Evolutionary conservation across 768 basidiomycete genomes (phyloP).

Genomic region (Asterophora parasitica): DNA sequence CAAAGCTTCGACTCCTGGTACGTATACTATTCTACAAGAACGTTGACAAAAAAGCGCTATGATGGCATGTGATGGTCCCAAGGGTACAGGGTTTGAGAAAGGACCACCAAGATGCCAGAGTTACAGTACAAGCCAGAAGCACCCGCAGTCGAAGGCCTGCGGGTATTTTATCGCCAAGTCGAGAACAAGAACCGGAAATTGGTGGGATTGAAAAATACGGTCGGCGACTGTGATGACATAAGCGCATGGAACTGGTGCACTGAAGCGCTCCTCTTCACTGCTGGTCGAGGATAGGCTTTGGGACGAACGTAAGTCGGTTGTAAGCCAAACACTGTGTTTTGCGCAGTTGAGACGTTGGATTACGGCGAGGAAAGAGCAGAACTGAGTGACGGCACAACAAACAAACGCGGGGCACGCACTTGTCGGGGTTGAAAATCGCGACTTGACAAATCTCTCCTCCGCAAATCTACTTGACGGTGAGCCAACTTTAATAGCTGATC

Average conservation of each 20-base stretch:
- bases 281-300: not conserved
- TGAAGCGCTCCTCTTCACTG: not conserved
- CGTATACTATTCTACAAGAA: not conserved
- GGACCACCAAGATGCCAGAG: not conserved
- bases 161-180: no score
- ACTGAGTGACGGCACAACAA: constrained; percentile 23
- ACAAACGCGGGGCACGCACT: constrained; percentile 22
- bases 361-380: constrained; percentile 10
- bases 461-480: constrained; percentile 63
- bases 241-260: constrained; percentile 5
- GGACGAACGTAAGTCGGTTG: not conserved
- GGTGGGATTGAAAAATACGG: constrained; percentile 19
- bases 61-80: not conserved
- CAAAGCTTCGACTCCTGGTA: not conserved
- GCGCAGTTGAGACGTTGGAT: not conserved
- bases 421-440: constrained; percentile 40
- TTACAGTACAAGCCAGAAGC: no score
- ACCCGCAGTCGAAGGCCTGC: no score
- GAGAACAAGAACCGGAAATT: not conserved
- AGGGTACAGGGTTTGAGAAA: not conserved
- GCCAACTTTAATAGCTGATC: constrained; percentile 61
- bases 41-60: not conserved
- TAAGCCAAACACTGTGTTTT: not conserved
- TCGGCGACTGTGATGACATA: constrained; percentile 22
- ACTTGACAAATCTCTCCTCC: constrained; percentile 49